A percentile compares a stretch with the other conserved stretches of the same genome.
These are phyloP conservation scores for Pythium apleroticum DNA, from an alignment of 352 stramenopile genomes.

Conservation along the genomic window DNA sequence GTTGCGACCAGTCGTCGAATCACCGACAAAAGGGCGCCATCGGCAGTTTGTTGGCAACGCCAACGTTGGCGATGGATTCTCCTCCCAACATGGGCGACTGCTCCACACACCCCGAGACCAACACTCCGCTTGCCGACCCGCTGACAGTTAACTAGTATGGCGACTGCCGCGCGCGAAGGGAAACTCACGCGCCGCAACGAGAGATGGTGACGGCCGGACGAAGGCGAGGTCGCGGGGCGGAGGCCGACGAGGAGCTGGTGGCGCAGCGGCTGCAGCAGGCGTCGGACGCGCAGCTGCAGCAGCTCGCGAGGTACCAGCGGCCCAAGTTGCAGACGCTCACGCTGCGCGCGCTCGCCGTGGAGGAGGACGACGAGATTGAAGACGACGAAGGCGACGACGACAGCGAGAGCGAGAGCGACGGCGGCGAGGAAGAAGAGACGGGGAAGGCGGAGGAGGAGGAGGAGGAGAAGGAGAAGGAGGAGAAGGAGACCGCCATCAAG, in stretches of 20 bases:
- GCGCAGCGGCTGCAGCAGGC: slow-evolving; percentile 20
- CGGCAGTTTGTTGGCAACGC: not conserved
- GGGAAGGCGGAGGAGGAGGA: not conserved
- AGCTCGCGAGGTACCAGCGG: slow-evolving; percentile 19
- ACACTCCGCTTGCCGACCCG: slow-evolving; percentile 1
- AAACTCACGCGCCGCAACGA: not conserved
- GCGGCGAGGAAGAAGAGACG: not conserved
- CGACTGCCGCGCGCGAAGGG: not conserved
- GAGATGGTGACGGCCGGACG: slow-evolving; percentile 8
- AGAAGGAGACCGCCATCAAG: not conserved
- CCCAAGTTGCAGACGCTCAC: slow-evolving; percentile 22
- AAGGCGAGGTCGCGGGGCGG: not conserved
- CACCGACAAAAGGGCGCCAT: not conserved
- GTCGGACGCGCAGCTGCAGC: slow-evolving; percentile 28
- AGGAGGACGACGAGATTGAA: slow-evolving; percentile 10
- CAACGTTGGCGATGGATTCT: not conserved
- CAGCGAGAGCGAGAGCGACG: not conserved
- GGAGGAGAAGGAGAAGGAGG: not conserved
- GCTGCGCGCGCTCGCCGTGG: not conserved
- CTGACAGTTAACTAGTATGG: not conserved
- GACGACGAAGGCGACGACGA: not conserved
- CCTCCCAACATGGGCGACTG: not conserved
- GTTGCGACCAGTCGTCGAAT: not conserved
- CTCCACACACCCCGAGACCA: not conserved
- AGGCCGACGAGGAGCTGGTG: not conserved